Percentiles rank a stretch among this genome's conserved stretches.
phyloP scores from a whole-genome alignment of 2,329 filamentous ascomycete species.

The Fusarium redolens region DNA sequence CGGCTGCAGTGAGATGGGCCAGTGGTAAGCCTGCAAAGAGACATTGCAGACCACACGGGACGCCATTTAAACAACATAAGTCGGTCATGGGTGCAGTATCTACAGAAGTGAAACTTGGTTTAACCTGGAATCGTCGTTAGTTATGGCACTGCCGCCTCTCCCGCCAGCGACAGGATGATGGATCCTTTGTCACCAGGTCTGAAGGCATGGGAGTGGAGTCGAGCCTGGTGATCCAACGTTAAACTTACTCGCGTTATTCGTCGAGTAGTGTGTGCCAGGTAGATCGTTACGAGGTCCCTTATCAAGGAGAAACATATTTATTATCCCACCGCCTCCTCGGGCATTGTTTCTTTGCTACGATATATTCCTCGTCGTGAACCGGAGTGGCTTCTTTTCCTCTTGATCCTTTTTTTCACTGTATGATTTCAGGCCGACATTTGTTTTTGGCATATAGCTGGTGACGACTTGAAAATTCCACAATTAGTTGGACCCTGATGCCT shows the following conservation, averaged over 20 bases:
- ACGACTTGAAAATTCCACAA: conserved; percentile 9
- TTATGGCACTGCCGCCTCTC: conserved; percentile 17
- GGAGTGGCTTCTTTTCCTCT: not conserved
- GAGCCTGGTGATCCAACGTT: conserved; percentile 16
- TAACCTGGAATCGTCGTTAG: conserved; percentile 7
- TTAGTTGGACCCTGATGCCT: conserved; percentile 20
- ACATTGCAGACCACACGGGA: conserved; percentile 14
- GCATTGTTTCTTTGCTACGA: not conserved
- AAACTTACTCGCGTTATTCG: conserved; percentile 24
- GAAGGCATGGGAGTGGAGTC: conserved; percentile 11
- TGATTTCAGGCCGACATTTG: not conserved
- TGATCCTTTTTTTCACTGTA: not conserved
- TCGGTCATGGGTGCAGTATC: conserved; percentile 30
- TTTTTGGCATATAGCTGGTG: not conserved
- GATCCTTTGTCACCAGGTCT: conserved; percentile 20
- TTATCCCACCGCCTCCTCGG: not conserved
- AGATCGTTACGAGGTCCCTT: not conserved
- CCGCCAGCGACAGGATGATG: conserved; percentile 10
- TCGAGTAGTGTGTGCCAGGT: not conserved
- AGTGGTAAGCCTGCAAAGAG: not conserved
- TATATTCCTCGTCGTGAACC: not conserved
- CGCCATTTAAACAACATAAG: conserved; percentile 8
- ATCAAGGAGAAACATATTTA: conserved; percentile 7
- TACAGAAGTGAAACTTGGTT: conserved; percentile 19
- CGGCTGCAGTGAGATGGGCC: conserved; percentile 10